These are phyloP conservation scores for Endoconidiophora laricicola DNA, from an alignment of 2,329 filamentous ascomycete genomes.

Conservation along the genomic window DNA sequence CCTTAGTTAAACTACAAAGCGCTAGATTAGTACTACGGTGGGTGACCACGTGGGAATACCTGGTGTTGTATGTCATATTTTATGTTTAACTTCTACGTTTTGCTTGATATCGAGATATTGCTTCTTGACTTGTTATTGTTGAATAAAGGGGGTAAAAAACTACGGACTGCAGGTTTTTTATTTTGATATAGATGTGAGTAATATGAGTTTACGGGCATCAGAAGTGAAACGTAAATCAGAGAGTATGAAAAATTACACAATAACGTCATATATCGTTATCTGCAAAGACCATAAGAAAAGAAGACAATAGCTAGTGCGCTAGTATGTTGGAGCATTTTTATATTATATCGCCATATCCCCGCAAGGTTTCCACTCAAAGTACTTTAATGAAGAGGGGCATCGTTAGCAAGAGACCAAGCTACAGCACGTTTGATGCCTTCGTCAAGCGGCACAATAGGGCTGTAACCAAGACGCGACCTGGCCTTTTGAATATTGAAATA, in stretches of 20 bases:
- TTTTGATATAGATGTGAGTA: neutral
- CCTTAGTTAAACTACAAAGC: too few species aligned
- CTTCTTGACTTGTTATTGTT: too few species aligned
- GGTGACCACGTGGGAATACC: too few species aligned
- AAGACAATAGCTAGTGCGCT: neutral
- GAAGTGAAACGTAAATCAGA: neutral
- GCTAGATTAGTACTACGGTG: too few species aligned
- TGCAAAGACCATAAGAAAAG: neutral
- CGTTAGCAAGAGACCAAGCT: constrained; percentile 34
- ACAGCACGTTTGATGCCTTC: constrained; percentile 44
- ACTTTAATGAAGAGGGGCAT: constrained; percentile 12
- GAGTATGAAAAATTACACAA: neutral
- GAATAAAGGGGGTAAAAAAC: neutral
- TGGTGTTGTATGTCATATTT: too few species aligned
- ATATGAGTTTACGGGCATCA: too few species aligned
- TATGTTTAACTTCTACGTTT: constrained; percentile 13
- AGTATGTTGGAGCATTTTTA: too few species aligned
- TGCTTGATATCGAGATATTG: constrained; percentile 14
- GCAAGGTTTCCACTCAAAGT: too few species aligned
- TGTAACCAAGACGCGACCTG: constrained; percentile 51
- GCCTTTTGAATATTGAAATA: constrained; percentile 69
- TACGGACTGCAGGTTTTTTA: too few species aligned
- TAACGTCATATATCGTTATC: neutral
- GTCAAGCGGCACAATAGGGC: constrained; percentile 47
- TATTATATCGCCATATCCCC: too few species aligned